Percentiles rank a stretch among this genome's conserved stretches.
Conservation (phyloP, 805 yeast genomes). For the Suhomyces tanzawaensis region DNA sequence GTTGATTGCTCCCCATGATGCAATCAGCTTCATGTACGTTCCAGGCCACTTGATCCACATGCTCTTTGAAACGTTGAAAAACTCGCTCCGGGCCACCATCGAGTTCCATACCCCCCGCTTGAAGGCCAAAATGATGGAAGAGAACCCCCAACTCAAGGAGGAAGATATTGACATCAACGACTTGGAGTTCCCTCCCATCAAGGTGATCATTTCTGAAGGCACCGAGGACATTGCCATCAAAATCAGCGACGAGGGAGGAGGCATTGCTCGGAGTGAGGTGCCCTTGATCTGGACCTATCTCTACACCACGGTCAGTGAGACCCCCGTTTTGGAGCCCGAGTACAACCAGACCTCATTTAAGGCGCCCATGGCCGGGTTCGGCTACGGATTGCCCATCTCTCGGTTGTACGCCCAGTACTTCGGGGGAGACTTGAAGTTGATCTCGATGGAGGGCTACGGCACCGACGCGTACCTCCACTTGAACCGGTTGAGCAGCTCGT, state of each 20-base stretch:
- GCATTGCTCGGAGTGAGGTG: conserved; percentile 79
- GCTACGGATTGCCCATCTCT: conserved; percentile 86
- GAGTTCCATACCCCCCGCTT: conserved; percentile 65
- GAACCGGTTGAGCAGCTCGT: conserved; percentile 69
- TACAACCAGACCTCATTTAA: conserved; percentile 60
- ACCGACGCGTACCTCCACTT: conserved; percentile 88
- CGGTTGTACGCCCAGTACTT: conserved; percentile 84
- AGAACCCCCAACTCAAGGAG: conserved; percentile 39
- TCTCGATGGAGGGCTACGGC: conserved; percentile 92
- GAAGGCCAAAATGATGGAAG: conserved; percentile 34
- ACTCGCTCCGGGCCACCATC: conserved; percentile 84
- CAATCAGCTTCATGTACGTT: conserved; percentile 79
- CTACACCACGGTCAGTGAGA: conserved; percentile 79
- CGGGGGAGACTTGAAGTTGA: conserved; percentile 85
- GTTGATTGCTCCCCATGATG: conserved; percentile 69
- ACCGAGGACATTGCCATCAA: conserved; percentile 88
- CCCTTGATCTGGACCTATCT: conserved; percentile 89
- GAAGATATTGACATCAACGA: conserved; percentile 53
- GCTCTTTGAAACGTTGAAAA: conserved; percentile 84
- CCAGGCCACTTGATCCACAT: conserved; percentile 92
- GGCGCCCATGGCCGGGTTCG: conserved; percentile 94
- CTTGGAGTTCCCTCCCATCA: conserved; percentile 76
- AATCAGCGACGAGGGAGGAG: conserved; percentile 92
- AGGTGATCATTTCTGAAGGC: conserved; percentile 85
- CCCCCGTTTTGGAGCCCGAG: conserved; percentile 64